Base-by-base conservation (phyloP, 1,139 yeast species). In the Protomyces inouyei region DNA sequence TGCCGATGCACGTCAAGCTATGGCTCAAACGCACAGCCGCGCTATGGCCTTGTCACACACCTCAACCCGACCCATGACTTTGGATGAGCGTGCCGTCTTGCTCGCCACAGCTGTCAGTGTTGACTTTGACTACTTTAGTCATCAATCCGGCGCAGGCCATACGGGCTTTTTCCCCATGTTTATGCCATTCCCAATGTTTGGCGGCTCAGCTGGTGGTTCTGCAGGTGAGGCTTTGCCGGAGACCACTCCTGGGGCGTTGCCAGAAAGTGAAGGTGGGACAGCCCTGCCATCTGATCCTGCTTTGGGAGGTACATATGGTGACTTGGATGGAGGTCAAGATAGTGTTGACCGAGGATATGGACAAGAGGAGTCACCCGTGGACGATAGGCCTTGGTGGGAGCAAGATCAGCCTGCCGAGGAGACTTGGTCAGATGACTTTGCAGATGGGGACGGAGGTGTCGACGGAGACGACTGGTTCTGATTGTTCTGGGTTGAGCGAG, bases 81-180 rank as follows among this genome's bases (percentile, higher is more conserved):
- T 90, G 57, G 95, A 88, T 72, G 90, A 93, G 75, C 82, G 96
- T 69, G 96, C 97, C 0, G 84, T 92, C 1, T 74, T 93, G 73
- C 78, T 93, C 65, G 96, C 92, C 0, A 87, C 88, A 68, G 96
- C 97, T 0, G 86, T 93, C 2, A 87, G 95, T 69, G 87, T 93
- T 68, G 98, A 93, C 75, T 93, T 90, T 74, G 98, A 93, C 75
- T 93, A 91, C 76, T 93, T 93, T 74, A 89, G 96, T 21, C 81
- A 97, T 72, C 97, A 90, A 73, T 86, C 95, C 40, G 79, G 87
- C 65, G 52, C 51, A 16, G 64, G 65, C 14, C 52, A 52, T 23
- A 38, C 45, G 3, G 57, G 57, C 1, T 38, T 55, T 16, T 32
- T 55, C 32, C 57, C 57, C 4, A 38, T 55, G 57, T 38, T 25